phyloP scores from a whole-genome alignment of 2,329 filamentous ascomycete species.

The Claviceps humidiphila region DNA sequence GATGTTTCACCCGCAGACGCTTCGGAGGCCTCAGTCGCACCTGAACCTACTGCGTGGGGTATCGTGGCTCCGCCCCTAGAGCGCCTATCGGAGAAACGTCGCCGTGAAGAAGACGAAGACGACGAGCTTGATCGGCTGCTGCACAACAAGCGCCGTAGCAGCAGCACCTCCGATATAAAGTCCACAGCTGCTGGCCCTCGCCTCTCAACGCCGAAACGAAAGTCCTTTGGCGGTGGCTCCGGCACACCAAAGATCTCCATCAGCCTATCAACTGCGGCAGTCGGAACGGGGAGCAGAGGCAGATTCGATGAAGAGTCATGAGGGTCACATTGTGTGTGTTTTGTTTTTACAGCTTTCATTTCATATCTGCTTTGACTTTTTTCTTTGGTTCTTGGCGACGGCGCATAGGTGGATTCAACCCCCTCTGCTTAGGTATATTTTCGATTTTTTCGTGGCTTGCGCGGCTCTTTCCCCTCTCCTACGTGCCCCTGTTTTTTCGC shows the following conservation, averaged over 20 bases:
- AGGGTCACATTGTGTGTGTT: neutral
- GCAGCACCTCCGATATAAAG: constrained; percentile 34
- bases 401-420: constrained; percentile 5
- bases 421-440: neutral
- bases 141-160: constrained; percentile 48
- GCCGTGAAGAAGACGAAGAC: constrained; percentile 79
- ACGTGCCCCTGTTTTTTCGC: no score
- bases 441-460: neutral
- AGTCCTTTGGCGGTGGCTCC: constrained; percentile 29
- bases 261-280: constrained; percentile 34
- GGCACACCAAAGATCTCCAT: constrained; percentile 43
- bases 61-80: constrained; percentile 49
- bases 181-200: constrained; percentile 20
- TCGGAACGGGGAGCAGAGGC: constrained; percentile 26
- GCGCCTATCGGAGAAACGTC: constrained; percentile 73
- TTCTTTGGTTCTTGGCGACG: constrained; percentile 5
- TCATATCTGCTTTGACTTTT: neutral
- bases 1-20: constrained; percentile 13
- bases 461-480: neutral
- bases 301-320: constrained; percentile 28
- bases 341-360: neutral
- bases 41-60: constrained; percentile 10
- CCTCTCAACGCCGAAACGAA: constrained; percentile 16
- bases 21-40: constrained; percentile 20
- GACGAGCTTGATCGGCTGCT: constrained; percentile 81